A percentile compares a stretch with the other conserved stretches of the same genome.
Evolutionary conservation across 106 monocot species (phyloP).

Genomic region (Cymbidium sinense): DNA sequence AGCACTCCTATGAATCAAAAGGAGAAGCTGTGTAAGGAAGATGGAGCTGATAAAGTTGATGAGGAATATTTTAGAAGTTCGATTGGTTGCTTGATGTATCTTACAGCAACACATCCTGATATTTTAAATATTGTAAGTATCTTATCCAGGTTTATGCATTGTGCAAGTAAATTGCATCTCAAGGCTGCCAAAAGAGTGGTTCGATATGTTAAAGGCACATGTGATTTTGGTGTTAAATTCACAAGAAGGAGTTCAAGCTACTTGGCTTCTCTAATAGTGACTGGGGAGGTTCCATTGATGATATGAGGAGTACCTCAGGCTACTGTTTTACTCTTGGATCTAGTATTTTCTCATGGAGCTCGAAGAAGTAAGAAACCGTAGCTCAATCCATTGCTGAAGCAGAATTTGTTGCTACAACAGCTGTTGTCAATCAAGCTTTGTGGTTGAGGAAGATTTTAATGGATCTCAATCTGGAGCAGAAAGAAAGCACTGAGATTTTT

Average conservation of each 20-base stretch:
- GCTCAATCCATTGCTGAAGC: neutral
- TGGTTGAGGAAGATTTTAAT: neutral
- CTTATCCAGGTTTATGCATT: slow-evolving; percentile 4
- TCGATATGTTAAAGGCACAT: slow-evolving; percentile 2
- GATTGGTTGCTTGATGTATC: slow-evolving; percentile 16
- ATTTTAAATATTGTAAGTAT: neutral
- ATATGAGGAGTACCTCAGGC: neutral
- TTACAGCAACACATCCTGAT: neutral
- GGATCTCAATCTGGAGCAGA: slow-evolving; percentile 6
- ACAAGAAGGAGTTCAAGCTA: slow-evolving; percentile 2
- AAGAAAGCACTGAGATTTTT: neutral
- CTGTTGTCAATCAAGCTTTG: neutral
- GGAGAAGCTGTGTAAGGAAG: slow-evolving; percentile 4
- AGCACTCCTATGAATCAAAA: neutral
- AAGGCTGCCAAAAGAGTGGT: slow-evolving; percentile 6
- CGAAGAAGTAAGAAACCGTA: neutral
- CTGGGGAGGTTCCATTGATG: neutral
- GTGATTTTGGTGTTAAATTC: slow-evolving; percentile 4
- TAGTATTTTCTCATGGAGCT: neutral
- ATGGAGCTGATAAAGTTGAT: slow-evolving; percentile 7
- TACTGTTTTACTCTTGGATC: neutral
- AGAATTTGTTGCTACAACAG: neutral
- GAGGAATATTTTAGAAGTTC: neutral
- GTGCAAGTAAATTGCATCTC: slow-evolving; percentile 5
- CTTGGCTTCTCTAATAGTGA: slow-evolving; percentile 1